Conservation (phyloP, 208 protist species). For the Crithidia thermophila region DNA sequence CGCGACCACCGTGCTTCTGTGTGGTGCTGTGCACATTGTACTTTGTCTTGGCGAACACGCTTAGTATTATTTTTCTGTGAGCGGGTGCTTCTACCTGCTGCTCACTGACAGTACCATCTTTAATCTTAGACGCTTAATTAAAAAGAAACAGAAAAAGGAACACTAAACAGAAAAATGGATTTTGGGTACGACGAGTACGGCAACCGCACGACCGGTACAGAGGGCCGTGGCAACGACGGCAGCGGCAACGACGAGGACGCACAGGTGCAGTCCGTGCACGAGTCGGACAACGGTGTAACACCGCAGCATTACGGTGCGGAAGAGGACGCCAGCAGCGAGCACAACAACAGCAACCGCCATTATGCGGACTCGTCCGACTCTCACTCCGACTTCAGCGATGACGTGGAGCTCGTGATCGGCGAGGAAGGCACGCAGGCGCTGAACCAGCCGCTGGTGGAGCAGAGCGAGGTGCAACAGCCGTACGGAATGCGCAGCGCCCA, state of each 20-base stretch:
- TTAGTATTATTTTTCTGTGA: too few species aligned
- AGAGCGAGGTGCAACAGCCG: conserved; percentile 29
- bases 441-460: conserved; percentile 67
- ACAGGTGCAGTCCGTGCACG: conserved; percentile 29
- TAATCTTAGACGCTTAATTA: background rate
- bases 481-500: conserved; percentile 8
- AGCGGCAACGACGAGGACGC: conserved; percentile 29
- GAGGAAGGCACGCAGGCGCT: conserved; percentile 67
- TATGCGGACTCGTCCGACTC: conserved; percentile 8
- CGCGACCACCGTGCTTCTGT: too few species aligned
- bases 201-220: conserved; percentile 38
- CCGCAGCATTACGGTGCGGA: conserved; percentile 17
- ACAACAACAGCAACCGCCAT: background rate
- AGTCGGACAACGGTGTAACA: conserved; percentile 28
- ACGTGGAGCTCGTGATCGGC: conserved; percentile 83
- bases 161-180: conserved; percentile 50
- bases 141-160: background rate
- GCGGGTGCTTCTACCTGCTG: background rate
- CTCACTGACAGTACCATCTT: background rate
- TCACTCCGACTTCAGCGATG: conserved; percentile 73
- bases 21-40: too few species aligned
- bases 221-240: background rate
- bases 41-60: too few species aligned
- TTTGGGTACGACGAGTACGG: conserved; percentile 81
- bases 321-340: conserved; percentile 4